Conservation (phyloP, 345 rosid species). For the Eucalyptus cladocalyx region DNA sequence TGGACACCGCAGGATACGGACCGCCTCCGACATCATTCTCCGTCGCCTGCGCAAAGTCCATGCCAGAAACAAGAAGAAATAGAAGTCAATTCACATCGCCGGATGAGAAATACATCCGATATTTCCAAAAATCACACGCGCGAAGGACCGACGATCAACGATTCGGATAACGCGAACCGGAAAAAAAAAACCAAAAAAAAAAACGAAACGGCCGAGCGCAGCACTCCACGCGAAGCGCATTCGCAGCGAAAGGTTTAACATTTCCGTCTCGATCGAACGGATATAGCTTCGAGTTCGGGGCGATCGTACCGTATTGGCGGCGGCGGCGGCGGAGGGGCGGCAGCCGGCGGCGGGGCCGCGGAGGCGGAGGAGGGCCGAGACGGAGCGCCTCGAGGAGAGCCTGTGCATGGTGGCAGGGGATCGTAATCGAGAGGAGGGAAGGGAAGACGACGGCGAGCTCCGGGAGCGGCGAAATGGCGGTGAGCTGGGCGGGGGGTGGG, state of each 20-base stretch:
- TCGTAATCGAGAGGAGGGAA: background rate
- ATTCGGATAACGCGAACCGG: background rate
- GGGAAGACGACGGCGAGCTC: background rate
- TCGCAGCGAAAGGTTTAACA: background rate
- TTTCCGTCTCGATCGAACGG: background rate
- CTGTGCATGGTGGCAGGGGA: slow-evolving; percentile 35
- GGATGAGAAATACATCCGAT: background rate
- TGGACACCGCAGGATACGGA: slow-evolving; percentile 45
- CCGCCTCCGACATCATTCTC: slow-evolving; percentile 23
- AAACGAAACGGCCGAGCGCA: background rate
- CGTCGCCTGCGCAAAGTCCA: slow-evolving; percentile 19
- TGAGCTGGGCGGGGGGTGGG: background rate
- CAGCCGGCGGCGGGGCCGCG: slow-evolving; percentile 6
- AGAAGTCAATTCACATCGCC: background rate
- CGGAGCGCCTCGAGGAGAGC: slow-evolving; percentile 57
- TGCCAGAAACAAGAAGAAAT: background rate
- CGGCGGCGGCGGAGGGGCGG: slow-evolving; percentile 19
- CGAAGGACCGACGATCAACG: background rate
- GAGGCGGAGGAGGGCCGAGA: slow-evolving; percentile 38
- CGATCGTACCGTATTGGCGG: slow-evolving; percentile 19
- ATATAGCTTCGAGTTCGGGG: background rate
- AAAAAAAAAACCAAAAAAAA: background rate
- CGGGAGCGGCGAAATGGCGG: background rate
- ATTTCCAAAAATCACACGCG: background rate
- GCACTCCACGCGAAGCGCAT: background rate